These are phyloP conservation scores for Dianthus caryophyllus DNA, from an alignment of 148 eudicot species.

Conservation along the genomic window DNA sequence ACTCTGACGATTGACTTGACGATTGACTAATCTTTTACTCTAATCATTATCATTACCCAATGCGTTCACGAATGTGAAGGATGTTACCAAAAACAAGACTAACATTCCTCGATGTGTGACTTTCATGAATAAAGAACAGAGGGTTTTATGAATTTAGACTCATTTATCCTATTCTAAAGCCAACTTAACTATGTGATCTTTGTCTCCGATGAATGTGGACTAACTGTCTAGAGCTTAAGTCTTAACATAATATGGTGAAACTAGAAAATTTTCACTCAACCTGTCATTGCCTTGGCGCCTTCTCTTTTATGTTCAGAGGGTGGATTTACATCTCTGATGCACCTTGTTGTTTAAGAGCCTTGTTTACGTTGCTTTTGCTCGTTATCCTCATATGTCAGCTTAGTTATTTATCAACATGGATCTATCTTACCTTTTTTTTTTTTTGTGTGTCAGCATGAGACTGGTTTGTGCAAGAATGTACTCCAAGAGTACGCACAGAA, in stretches of 20 bases:
- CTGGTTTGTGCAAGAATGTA: slow-evolving; percentile 89
- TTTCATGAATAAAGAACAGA: no score
- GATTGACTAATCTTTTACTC: neutral
- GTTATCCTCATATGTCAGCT: neutral
- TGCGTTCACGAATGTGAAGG: neutral
- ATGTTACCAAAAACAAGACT: neutral
- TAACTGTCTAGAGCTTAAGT: no score
- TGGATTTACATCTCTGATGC: slow-evolving; percentile 6
- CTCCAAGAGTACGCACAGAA: slow-evolving; percentile 96
- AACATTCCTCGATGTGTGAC: no score
- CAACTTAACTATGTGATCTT: neutral
- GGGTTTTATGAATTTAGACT: no score
- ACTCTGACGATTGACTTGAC: neutral
- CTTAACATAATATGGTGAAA: neutral
- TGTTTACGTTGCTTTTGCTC: neutral
- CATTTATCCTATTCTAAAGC: neutral
- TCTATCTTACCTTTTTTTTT: neutral
- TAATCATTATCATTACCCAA: neutral
- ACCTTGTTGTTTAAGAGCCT: neutral
- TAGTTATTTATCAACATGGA: neutral
- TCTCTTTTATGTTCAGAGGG: neutral
- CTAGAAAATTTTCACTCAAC: neutral
- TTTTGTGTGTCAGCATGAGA: slow-evolving; percentile 72
- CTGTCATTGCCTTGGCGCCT: neutral
- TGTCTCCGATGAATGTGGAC: neutral